phyloP scores from a whole-genome alignment of 305 asterid genomes.

The Rubia balearica region DNA sequence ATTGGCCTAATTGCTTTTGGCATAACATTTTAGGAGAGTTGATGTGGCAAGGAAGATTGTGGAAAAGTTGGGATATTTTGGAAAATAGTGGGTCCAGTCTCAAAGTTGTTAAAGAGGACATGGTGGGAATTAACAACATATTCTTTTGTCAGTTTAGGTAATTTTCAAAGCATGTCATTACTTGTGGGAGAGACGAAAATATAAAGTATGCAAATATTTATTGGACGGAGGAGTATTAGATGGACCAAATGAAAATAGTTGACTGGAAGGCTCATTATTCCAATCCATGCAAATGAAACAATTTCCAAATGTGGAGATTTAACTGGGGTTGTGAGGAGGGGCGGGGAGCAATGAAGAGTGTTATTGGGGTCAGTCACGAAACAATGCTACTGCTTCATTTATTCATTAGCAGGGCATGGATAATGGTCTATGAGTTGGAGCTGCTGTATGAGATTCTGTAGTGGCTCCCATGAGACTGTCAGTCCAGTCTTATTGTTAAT shows the following conservation, averaged over 20 bases:
- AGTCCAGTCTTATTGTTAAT: not conserved
- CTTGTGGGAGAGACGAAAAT: no score
- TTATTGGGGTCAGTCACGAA: not conserved
- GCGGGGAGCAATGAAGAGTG: not conserved
- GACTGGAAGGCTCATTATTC: not conserved
- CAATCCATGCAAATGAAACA: not conserved
- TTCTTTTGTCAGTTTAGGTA: no score
- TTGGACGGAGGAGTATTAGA: not conserved
- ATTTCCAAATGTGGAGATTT: not conserved
- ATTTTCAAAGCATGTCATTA: no score
- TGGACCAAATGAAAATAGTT: not conserved
- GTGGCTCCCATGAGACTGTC: not conserved
- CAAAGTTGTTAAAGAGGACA: no score
- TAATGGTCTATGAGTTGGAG: not conserved
- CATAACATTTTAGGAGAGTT: no score
- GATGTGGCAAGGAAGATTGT: no score
- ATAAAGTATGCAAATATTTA: no score
- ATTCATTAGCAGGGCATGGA: not conserved
- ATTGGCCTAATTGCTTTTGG: no score
- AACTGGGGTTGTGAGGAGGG: not conserved
- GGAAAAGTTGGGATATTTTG: no score
- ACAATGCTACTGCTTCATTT: not conserved
- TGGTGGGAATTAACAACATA: no score
- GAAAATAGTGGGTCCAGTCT: no score
- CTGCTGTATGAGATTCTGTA: not conserved